phyloP scores from a whole-genome alignment of 2,329 filamentous ascomycete genomes.

The Blastomyces percursus region DNA sequence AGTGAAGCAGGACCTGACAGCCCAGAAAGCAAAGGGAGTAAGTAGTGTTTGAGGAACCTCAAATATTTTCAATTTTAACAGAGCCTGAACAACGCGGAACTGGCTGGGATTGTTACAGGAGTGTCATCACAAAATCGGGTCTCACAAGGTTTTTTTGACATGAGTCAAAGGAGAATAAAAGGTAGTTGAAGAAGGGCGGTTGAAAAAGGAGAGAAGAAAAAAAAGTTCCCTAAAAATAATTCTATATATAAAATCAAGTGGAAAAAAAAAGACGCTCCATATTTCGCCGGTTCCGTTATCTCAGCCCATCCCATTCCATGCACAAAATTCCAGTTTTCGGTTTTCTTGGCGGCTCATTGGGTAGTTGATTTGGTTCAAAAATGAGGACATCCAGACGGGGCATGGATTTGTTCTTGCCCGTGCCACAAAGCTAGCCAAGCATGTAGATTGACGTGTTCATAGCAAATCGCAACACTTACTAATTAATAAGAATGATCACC shows the following conservation, averaged over 20 bases:
- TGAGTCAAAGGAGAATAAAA: too few species aligned
- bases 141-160: neutral
- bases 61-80: neutral
- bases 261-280: too few species aligned
- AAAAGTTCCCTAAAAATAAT: too few species aligned
- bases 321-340: neutral
- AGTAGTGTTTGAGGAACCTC: neutral
- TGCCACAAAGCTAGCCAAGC: neutral
- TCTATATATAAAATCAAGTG: too few species aligned
- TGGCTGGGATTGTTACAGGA: neutral
- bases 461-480: neutral
- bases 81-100: neutral
- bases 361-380: neutral
- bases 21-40: neutral
- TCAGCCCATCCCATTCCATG: too few species aligned
- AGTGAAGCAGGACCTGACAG: neutral
- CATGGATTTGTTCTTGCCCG: neutral
- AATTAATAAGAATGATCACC: neutral
- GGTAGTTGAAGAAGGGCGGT: too few species aligned
- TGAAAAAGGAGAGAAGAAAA: too few species aligned
- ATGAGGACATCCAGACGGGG: neutral
- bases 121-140: neutral
- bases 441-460: neutral
- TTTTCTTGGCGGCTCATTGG: neutral
- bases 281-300: too few species aligned